A percentile compares a stretch with the other conserved stretches of the same genome.
Conservation (phyloP, 1,284 basidiomycete genomes). For the Kalmanozyma brasiliensis region DNA sequence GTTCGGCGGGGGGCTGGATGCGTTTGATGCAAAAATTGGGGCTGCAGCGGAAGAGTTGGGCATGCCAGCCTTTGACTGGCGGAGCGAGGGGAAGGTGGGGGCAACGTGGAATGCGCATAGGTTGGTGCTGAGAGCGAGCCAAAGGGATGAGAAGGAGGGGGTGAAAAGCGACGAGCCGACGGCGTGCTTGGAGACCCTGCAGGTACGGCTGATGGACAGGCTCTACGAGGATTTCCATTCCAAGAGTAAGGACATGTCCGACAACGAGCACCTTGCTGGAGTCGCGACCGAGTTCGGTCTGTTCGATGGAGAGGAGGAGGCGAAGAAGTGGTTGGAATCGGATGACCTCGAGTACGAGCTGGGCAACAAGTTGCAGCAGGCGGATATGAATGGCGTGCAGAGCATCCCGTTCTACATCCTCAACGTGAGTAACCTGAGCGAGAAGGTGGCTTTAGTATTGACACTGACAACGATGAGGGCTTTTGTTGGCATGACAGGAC, state of each 20-base stretch:
- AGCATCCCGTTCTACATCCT: conserved; percentile 55
- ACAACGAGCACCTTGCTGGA: conserved; percentile 30
- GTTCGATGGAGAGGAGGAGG: conserved; percentile 25
- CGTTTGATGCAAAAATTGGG: conserved; percentile 52
- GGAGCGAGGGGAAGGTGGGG: conserved; percentile 43
- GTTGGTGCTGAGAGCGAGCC: conserved; percentile 38
- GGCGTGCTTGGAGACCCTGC: conserved; percentile 19
- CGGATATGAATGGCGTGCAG: conserved; percentile 52
- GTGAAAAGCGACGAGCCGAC: conserved; percentile 9
- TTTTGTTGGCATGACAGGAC: conserved; percentile 16
- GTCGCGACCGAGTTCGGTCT: conserved; percentile 33
- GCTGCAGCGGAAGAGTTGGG: conserved; percentile 29
- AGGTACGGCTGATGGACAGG: conserved; percentile 38
- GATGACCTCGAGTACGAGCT: conserved; percentile 52
- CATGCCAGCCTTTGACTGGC: conserved; percentile 44
- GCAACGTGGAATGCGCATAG: conserved; percentile 54
- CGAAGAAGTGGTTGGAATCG: conserved; percentile 45
- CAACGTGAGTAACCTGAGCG: conserved; percentile 24
- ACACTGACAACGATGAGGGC: not conserved
- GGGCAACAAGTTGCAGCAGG: conserved; percentile 43
- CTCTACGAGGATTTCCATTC: conserved; percentile 41
- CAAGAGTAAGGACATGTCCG: conserved; percentile 42
- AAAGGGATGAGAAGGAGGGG: conserved; percentile 31
- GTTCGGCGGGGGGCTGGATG: conserved; percentile 44
- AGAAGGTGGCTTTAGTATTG: too few relatives aligned